Evolutionary conservation across 164 flowering plant genomes (phyloP).

Genomic region (Santalum album): DNA sequence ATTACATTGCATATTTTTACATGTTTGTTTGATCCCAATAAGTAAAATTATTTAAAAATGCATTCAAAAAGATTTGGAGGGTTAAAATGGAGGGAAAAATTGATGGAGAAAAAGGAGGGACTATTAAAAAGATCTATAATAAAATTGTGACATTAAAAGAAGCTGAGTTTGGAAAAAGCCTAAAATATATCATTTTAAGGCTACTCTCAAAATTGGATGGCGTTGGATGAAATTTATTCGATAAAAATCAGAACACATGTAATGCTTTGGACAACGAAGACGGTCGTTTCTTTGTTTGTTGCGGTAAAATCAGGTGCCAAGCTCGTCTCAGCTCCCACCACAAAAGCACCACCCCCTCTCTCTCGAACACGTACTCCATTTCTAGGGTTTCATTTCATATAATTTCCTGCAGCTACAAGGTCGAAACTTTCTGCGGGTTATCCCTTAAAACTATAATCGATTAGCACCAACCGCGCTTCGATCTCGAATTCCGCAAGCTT

Average conservation of each 20-base stretch:
- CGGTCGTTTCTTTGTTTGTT: not conserved
- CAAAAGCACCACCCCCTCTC: not conserved
- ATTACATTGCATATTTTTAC: too few species aligned
- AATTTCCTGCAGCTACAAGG: not conserved
- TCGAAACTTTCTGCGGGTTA: not conserved
- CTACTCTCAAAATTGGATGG: too few species aligned
- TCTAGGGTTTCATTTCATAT: slow-evolving; percentile 10
- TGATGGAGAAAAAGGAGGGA: too few species aligned
- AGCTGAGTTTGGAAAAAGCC: too few species aligned
- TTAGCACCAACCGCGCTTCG: not conserved
- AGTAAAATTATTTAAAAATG: too few species aligned
- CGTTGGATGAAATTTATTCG: too few species aligned
- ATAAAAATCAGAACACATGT: not conserved
- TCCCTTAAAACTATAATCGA: not conserved
- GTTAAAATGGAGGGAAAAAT: too few species aligned
- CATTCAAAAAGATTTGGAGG: too few species aligned
- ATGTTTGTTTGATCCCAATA: too few species aligned
- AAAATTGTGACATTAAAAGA: too few species aligned
- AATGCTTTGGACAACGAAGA: not conserved
- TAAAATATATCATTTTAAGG: too few species aligned
- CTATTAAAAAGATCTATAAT: too few species aligned
- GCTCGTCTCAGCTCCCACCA: slow-evolving; percentile 1
- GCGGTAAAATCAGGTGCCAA: not conserved
- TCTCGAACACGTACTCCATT: not conserved
- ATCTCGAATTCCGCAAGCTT: not conserved